phyloP scores from a whole-genome alignment of 106 monocot genomes.

The Apostasia ramifera region DNA sequence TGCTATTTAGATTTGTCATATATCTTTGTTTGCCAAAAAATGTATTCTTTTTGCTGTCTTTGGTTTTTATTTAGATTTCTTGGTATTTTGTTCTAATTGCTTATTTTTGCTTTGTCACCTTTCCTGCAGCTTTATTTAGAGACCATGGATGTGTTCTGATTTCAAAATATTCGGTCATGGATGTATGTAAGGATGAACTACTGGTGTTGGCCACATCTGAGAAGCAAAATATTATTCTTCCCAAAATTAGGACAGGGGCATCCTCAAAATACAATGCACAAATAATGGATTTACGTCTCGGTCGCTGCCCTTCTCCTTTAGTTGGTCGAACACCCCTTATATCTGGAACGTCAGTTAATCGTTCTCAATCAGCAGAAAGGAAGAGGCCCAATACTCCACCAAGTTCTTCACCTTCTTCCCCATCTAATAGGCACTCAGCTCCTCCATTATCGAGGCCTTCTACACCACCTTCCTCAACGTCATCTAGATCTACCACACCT shows the following conservation, averaged over 20 bases:
- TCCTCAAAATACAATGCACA: slow-evolving; percentile 61
- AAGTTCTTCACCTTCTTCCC: slow-evolving; percentile 19
- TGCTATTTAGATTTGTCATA: no score
- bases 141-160: slow-evolving; percentile 29
- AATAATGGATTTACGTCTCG: slow-evolving; percentile 5
- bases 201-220: slow-evolving; percentile 34
- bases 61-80: neutral
- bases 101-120: slow-evolving; percentile 19
- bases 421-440: slow-evolving; percentile 22
- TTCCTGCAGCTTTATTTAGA: neutral
- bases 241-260: slow-evolving; percentile 25
- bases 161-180: slow-evolving; percentile 31
- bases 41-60: neutral
- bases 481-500: slow-evolving; percentile 50
- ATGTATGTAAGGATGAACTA: slow-evolving; percentile 26
- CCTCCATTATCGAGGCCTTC: slow-evolving; percentile 33
- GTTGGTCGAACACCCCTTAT: slow-evolving; percentile 7
- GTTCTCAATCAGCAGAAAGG: slow-evolving; percentile 34
- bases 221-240: slow-evolving; percentile 51
- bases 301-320: slow-evolving; percentile 41
- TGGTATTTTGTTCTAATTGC: slow-evolving; percentile 2
- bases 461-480: slow-evolving; percentile 23
- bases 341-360: slow-evolving; percentile 1
- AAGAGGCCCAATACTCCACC: slow-evolving; percentile 30
- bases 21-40: no score